phyloP scores from a whole-genome alignment of 192 early-diverging fungal species.

The Fimicolochytrium jonesii region DNA sequence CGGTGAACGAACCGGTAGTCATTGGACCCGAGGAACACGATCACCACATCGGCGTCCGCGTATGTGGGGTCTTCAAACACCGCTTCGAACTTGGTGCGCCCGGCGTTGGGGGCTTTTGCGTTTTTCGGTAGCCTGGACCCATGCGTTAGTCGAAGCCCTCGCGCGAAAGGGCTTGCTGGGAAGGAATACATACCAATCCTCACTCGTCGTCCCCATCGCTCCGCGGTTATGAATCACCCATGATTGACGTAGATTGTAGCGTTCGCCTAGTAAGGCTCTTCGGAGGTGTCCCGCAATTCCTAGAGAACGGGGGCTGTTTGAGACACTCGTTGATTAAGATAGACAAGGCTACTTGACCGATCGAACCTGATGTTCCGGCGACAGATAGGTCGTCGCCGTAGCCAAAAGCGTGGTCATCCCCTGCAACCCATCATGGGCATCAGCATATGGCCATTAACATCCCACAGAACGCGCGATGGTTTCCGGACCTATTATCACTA shows the following conservation, averaged over 20 bases:
- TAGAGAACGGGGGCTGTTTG: neutral
- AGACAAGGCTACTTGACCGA: too few species aligned
- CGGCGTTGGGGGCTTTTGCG: neutral
- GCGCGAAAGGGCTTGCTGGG: neutral
- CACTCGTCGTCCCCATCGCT: conserved; percentile 24
- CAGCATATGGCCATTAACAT: neutral
- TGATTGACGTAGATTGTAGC: conserved; percentile 29
- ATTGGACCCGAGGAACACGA: conserved; percentile 39
- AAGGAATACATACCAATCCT: conserved; percentile 26
- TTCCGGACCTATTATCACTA: conserved; percentile 28
- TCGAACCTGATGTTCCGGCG: neutral
- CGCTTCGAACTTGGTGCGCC: conserved; percentile 19
- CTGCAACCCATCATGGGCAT: neutral
- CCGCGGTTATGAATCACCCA: conserved; percentile 37
- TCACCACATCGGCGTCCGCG: conserved; percentile 34
- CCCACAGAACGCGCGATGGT: neutral
- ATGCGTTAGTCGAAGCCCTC: neutral
- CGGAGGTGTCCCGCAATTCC: conserved; percentile 32
- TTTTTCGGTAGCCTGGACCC: conserved; percentile 12
- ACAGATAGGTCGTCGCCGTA: conserved; percentile 21
- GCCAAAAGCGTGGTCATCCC: conserved; percentile 39
- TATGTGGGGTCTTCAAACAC: conserved; percentile 24
- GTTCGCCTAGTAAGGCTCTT: conserved; percentile 11
- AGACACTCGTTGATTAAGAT: too few species aligned
- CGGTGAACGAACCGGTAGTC: conserved; percentile 28